phyloP scores from a whole-genome alignment of 257 asterid species.

The Penstemon eatonii region DNA sequence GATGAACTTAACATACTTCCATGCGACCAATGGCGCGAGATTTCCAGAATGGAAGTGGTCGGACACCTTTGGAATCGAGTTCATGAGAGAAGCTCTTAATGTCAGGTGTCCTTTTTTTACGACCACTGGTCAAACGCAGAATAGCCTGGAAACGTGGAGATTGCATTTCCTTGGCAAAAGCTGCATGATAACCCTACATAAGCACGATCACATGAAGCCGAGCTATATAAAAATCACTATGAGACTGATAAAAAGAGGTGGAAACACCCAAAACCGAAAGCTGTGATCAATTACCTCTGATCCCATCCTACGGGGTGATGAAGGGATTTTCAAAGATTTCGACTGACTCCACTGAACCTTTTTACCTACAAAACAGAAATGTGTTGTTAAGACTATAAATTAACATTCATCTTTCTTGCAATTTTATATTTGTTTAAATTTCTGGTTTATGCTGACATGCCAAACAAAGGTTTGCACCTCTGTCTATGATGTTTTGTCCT shows the following conservation, averaged over 20 bases:
- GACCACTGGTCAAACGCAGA: constrained; percentile 84
- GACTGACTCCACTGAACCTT: constrained; percentile 68
- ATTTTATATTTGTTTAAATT: constrained; percentile 6
- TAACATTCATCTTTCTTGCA: background rate
- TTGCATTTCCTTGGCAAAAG: constrained; percentile 85
- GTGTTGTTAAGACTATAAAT: constrained; percentile 19
- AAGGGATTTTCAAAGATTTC: constrained; percentile 55
- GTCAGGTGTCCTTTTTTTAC: constrained; percentile 59
- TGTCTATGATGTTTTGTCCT: constrained; percentile 3
- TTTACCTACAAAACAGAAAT: constrained; percentile 48
- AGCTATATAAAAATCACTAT: constrained; percentile 21
- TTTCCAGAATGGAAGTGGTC: constrained; percentile 94
- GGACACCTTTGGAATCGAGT: constrained; percentile 88
- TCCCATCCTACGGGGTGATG: constrained; percentile 46
- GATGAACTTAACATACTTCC: constrained; percentile 64
- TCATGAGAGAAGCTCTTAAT: constrained; percentile 97
- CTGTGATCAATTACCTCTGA: constrained; percentile 53
- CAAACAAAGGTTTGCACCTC: constrained; percentile 6
- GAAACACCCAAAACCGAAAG: background rate
- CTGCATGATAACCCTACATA: constrained; percentile 69
- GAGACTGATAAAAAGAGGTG: constrained; percentile 11
- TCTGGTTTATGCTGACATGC: background rate
- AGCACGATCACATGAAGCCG: constrained; percentile 35
- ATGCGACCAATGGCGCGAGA: constrained; percentile 84
- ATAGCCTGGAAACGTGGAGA: constrained; percentile 97